phyloP scores from a whole-genome alignment of 805 yeast species.

The Schwanniomyces polymorphus region DNA sequence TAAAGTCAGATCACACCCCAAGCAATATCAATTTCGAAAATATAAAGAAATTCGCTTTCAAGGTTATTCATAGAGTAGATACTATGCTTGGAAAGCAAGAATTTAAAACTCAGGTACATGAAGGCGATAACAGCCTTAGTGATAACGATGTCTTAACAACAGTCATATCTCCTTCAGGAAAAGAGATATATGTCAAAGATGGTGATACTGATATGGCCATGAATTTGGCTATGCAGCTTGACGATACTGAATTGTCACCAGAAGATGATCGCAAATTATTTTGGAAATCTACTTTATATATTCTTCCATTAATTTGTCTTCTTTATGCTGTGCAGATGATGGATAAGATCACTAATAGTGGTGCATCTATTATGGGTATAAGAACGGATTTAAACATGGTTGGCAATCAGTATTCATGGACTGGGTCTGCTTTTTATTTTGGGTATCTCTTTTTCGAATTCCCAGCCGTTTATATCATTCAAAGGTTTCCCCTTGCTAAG shows the following conservation, averaged over 20 bases:
- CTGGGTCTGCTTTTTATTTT: constrained; percentile 44
- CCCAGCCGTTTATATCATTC: constrained; percentile 6
- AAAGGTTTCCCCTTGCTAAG: constrained; percentile 19
- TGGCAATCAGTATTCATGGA: constrained; percentile 45
- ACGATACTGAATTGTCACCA: not conserved
- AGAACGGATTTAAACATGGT: constrained; percentile 35
- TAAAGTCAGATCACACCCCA: not conserved
- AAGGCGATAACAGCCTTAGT: not conserved
- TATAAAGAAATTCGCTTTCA: not conserved
- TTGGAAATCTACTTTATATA: not conserved
- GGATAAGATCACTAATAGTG: constrained; percentile 46
- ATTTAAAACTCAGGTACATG: not conserved
- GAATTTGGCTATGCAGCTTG: constrained; percentile 23
- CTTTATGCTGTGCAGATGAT: constrained; percentile 38
- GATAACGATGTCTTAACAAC: not conserved
- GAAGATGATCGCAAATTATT: not conserved
- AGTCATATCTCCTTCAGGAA: constrained; percentile 19
- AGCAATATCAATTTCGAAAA: not conserved
- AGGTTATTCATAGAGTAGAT: not conserved
- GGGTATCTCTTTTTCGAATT: constrained; percentile 20
- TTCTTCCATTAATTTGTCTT: constrained; percentile 33
- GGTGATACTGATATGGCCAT: constrained; percentile 39
- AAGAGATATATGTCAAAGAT: constrained; percentile 22
- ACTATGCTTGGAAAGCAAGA: not conserved
- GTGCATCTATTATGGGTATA: constrained; percentile 49